Evolutionary conservation across 2,329 filamentous ascomycete genomes (phyloP), one percentile per base, ranked within the genome.

Genomic region (Purpureocillium lavendulum): DNA sequence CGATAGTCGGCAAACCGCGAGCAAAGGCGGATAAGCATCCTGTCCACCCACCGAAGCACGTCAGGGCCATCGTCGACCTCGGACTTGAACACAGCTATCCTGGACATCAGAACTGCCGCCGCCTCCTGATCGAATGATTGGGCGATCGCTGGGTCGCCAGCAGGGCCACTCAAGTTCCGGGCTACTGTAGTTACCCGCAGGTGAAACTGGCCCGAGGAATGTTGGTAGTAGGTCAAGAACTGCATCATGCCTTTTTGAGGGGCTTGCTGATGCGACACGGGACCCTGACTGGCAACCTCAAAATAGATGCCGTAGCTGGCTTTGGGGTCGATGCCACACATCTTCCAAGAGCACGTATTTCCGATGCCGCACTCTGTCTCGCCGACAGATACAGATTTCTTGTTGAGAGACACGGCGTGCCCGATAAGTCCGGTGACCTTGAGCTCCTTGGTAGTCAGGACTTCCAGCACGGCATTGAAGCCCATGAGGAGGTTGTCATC

Each of bases 311-410:
- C 92, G 54, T 97, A 97, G 55, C 88, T 96, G 26, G 92, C 81
- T 40, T 81, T 84, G 10, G 92, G 92, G 53, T 97, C 89, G 50
- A 98, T 96, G 50, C 88, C 89, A 55, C 92, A 97, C 90, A 98
- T 96, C 67, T 98, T 98, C 92, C 92, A 98, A 3, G 89, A 90
- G 64, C 90, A 97, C 1, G 92, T 98, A 59, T 97, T 97, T 48
- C 92, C 92, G 52, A 98, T 96, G 55, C 92, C 92, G 54, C 90
- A 96, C 60, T 98, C 92, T 0, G 92, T 97, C 68, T 98, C 92
- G 39, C 92, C 92, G 11, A 98, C 92, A 2, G 88, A 95, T 8
- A 85, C 84, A 0, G 92, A 97, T 60, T 98, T 98, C 68, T 97
- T 98, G 71, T 97, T 97, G 51, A 96, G 71, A 3, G 90, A 97